phyloP scores from a whole-genome alignment of 495 filamentous ascomycete genomes.

The Talaromyces proteolyticus region DNA sequence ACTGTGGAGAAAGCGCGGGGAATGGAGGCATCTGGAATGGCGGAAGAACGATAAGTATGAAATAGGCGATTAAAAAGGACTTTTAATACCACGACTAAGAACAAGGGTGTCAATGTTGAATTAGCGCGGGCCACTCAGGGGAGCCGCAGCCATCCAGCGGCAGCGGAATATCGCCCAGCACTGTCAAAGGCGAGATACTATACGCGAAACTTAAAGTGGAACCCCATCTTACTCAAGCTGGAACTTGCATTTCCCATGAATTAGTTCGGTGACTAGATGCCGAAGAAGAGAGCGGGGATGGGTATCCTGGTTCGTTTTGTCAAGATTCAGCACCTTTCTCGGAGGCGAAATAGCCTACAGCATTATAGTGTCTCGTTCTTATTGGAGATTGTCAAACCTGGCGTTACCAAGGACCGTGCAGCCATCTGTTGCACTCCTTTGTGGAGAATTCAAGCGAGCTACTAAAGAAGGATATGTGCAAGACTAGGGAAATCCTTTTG shows the following conservation, averaged over 20 bases:
- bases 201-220: background rate
- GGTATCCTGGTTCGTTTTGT: background rate
- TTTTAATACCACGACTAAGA: too few relatives aligned
- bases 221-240: too few relatives aligned
- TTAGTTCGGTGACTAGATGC: too few relatives aligned
- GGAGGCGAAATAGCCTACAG: too few relatives aligned
- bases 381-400: background rate
- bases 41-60: too few relatives aligned
- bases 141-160: background rate
- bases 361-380: background rate
- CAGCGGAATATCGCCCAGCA: background rate
- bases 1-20: too few relatives aligned
- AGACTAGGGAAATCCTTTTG: background rate
- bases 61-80: too few relatives aligned
- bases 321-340: background rate
- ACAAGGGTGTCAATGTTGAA: too few relatives aligned
- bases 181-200: background rate
- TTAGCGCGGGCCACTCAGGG: too few relatives aligned
- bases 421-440: background rate
- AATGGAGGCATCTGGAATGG: too few relatives aligned
- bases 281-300: background rate
- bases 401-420: background rate
- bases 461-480: background rate
- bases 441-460: background rate
- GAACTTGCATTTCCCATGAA: too few relatives aligned